These are phyloP conservation scores for Saturnispora serradocipensis DNA, from an alignment of 805 yeast species.

Conservation along the genomic window DNA sequence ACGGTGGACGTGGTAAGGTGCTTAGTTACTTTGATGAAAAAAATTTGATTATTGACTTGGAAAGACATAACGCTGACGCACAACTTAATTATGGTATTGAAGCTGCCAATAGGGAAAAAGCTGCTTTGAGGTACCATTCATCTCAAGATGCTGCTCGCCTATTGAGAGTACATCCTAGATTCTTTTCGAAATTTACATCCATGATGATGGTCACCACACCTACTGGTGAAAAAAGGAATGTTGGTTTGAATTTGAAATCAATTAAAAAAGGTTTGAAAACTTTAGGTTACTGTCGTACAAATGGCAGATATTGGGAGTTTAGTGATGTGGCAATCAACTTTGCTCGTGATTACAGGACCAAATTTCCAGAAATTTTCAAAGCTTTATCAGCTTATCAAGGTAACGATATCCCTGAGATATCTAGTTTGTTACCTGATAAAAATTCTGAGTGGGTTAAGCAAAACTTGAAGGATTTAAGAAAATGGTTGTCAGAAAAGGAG, in stretches of 20 bases:
- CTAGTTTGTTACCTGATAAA: conserved; percentile 29
- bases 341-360: conserved; percentile 47
- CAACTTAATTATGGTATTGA: conserved; percentile 62
- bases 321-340: conserved; percentile 65
- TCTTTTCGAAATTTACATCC: conserved; percentile 73
- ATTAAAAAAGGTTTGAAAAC: conserved; percentile 76
- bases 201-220: conserved; percentile 51
- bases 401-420: conserved; percentile 30
- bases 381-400: conserved; percentile 20
- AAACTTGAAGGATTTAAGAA: conserved; percentile 26
- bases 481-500: conserved; percentile 42
- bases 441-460: conserved; percentile 37
- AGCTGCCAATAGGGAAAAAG: conserved; percentile 49
- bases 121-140: conserved; percentile 51
- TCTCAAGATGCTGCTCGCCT: conserved; percentile 54
- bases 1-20: conserved; percentile 69
- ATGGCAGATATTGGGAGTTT: conserved; percentile 68
- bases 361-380: conserved; percentile 55
- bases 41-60: conserved; percentile 3
- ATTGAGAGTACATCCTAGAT: conserved; percentile 49
- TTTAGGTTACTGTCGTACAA: conserved; percentile 72
- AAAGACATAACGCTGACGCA: conserved; percentile 25
- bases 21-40: conserved; percentile 55
- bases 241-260: conserved; percentile 80
- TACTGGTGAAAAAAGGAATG: conserved; percentile 44